Base-by-base conservation (phyloP, 305 asterid species). In the Plantago lanceolata region DNA sequence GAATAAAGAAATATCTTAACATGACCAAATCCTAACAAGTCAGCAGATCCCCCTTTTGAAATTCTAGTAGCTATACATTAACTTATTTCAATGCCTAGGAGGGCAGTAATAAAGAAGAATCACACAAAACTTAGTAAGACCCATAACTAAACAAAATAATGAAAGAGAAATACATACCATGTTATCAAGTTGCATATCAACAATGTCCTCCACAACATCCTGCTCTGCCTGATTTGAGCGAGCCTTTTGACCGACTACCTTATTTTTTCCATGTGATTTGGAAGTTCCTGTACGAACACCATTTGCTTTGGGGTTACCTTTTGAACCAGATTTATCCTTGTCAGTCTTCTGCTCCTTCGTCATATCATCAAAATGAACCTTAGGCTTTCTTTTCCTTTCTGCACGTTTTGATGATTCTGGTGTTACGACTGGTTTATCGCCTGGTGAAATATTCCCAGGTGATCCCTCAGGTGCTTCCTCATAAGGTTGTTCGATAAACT, bases 381-480 rank as follows among this genome's bases (percentile, higher is more conserved):
- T 82, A 14, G 28, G 75, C 76, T 85, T 85, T 73, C 85, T 81
- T 80, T 85, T 88, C 68, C 79, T 75, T 74, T 81, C 61, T 71
- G 65, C 78, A 51, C 61, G 72, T 51, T 70, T 59, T 63, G 75
- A 57, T 59, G 78, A 74, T 66, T 75, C 81, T 74, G 69, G 50
- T 31, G 82, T 73, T 61, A 75, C 76, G 69, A 71, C 77, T 64
- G 81, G 71, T 69, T 75, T 65, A 35, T 65, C 73, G 65, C 63
- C 77, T 29, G 80, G 76, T 67, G 85, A 83, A 67, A 63, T 19
- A 65, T 67, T 64, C 40, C 67, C 74, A 60, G 74, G 61, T 52
- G 84, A 69, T 54, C 59, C 70, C 68, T 72, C 78, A 24, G 59
- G 74, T 67, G 57, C 77, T 50, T 66, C 55, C 21, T 75, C 88